phyloP scores from a whole-genome alignment of 176 grass and related monocot species.

The Areca catechu region DNA sequence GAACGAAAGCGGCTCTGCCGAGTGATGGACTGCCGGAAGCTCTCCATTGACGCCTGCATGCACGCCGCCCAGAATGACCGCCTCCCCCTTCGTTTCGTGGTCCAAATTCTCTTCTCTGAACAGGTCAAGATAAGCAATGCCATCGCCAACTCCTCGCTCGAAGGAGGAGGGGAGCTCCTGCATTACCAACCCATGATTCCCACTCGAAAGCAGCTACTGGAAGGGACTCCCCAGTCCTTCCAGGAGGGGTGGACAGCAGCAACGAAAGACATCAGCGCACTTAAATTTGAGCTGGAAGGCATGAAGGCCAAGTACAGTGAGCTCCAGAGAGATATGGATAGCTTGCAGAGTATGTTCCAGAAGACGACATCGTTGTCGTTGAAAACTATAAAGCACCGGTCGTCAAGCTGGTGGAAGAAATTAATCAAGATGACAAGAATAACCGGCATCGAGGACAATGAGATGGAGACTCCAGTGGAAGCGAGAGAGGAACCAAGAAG shows the following conservation, averaged over 20 bases:
- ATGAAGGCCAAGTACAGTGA: conserved; percentile 96
- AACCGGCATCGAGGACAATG: conserved; percentile 38
- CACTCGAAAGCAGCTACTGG: conserved; percentile 60
- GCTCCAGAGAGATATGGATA: conserved; percentile 89
- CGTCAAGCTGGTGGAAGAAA: conserved; percentile 71
- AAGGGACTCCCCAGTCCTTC: conserved; percentile 91
- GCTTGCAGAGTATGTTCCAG: conserved; percentile 62
- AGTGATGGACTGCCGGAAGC: conserved; percentile 99
- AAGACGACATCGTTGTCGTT: conserved; percentile 22
- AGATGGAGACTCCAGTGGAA: conserved; percentile 26
- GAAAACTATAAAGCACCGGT: conserved; percentile 25
- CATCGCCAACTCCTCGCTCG: conserved; percentile 39
- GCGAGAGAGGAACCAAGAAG: conserved; percentile 58
- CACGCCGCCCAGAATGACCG: conserved; percentile 97
- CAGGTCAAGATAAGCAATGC: conserved; percentile 97
- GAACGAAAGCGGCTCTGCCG: conserved; percentile 84
- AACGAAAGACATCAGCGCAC: conserved; percentile 98
- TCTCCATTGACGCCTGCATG: conserved; percentile 95
- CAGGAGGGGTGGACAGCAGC: conserved; percentile 87
- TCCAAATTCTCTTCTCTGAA: conserved; percentile 98
- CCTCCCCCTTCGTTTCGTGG: conserved; percentile 85
- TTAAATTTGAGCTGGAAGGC: conserved; percentile 97
- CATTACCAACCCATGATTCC: conserved; percentile 14
- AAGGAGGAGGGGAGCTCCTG: conserved; percentile 1
- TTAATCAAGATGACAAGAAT: conserved; percentile 78